Base-by-base conservation (phyloP, 768 basidiomycete species). In the Tulasnella sp. region DNA sequence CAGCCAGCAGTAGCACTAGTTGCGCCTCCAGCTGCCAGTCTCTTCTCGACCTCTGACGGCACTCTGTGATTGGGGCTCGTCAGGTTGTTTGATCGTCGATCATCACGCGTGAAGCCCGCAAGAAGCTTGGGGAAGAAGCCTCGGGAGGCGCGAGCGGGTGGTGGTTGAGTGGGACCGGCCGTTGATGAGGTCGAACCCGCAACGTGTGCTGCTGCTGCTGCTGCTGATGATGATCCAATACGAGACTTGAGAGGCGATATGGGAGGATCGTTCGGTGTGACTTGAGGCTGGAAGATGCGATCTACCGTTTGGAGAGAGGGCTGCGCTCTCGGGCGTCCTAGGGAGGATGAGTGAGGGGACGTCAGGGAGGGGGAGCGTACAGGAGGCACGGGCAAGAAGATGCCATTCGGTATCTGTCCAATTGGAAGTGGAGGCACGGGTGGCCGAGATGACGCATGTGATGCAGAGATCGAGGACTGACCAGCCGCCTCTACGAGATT, bases 81-180 rank as follows among this genome's bases (percentile, higher is more conserved):
- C 30, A 29, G 21, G 11, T 52, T 52, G 51, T 29, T 29, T 15
- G 51, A 29, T 31, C 51, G 30, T 52, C 29, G 51, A 31, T 25
- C 51, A 31, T 53, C 25, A 11, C 54, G 17, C 15, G 24, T 31
- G 15, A 54, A 24, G 30, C 34, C 59, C 15, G 59, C 30, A 44
- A 60, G 30, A 4, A 60, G 44, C 42, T 55, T 60, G 2, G 59
- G 52, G 2, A 60, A 44, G 52, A 60, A 60, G 22, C 59, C 27
- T 11, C 43, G 7, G 2, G 60, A 53, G 1, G 59, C 46, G 19
- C 27, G 42, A 41, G 53, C 53, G 9, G 53, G 43, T 42, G 53
- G 53, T 10, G 34, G 53, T 24, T n/a, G 34, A 12, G 41, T 2
- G 19, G 53, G 21, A 12, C n/a, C 51, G 2, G 51, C 29, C 2